Conservation (phyloP, 345 rosid species). For the Eucalyptus regnans region DNA sequence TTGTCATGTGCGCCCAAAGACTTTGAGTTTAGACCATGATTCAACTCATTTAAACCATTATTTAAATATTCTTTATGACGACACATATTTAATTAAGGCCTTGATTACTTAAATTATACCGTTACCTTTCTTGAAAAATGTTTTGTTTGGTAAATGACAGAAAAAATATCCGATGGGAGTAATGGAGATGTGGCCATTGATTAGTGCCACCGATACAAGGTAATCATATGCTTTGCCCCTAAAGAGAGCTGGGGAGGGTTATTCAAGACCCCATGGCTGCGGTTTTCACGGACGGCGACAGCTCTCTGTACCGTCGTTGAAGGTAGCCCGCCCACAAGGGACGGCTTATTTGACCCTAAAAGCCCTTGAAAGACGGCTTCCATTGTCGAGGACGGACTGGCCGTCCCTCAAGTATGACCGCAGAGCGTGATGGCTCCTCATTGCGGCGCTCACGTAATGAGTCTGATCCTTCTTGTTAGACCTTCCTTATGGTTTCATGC, state of each 20-base stretch:
- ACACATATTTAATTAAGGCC: background rate
- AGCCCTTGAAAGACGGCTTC: background rate
- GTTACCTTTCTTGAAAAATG: background rate
- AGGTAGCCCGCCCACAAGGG: background rate
- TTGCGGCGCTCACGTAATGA: background rate
- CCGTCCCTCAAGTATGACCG: background rate
- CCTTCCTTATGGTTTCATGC: background rate
- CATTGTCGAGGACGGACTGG: background rate
- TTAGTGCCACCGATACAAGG: constrained; percentile 36
- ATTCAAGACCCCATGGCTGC: background rate
- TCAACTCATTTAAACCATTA: background rate
- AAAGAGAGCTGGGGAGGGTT: background rate
- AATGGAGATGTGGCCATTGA: constrained; percentile 33
- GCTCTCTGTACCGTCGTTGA: background rate
- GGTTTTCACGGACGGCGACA: background rate
- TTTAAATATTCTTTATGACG: background rate
- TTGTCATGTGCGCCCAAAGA: too few species aligned
- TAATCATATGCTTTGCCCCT: background rate
- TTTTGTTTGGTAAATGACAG: constrained; percentile 1
- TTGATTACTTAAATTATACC: background rate
- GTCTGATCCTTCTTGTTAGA: background rate
- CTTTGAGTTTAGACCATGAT: too few species aligned
- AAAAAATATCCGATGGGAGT: constrained; percentile 12
- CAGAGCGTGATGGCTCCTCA: background rate
- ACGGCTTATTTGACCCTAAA: background rate